These are phyloP conservation scores for Fraxinus americana DNA, from an alignment of 257 asterid species.

Conservation along the genomic window DNA sequence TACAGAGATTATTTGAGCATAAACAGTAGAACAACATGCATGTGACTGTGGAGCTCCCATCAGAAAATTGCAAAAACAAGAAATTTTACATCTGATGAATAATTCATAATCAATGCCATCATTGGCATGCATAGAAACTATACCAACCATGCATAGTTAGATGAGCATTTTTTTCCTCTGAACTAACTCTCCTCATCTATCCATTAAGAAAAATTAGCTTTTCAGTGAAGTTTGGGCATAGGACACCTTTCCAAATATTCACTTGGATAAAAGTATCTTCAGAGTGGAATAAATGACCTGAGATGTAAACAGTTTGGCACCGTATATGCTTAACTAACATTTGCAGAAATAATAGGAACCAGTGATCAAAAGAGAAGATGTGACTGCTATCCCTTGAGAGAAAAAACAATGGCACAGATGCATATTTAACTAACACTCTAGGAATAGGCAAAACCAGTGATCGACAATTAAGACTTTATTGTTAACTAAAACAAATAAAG, in stretches of 20 bases:
- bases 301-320: background rate
- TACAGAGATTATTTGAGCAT: too few species aligned
- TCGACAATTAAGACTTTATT: conserved; percentile 8
- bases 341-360: conserved; percentile 6
- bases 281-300: conserved; percentile 16
- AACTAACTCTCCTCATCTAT: too few species aligned
- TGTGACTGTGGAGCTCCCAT: too few species aligned
- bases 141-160: background rate
- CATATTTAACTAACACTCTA: conserved; percentile 9
- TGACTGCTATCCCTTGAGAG: too few species aligned
- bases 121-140: background rate
- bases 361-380: background rate
- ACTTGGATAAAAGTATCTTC: background rate
- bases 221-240: background rate
- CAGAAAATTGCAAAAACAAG: too few species aligned
- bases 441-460: conserved; percentile 10
- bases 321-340: conserved; percentile 16
- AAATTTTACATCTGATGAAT: background rate
- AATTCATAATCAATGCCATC: background rate
- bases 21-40: too few species aligned
- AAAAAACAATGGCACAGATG: background rate
- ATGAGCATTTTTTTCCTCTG: background rate
- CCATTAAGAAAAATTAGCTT: too few species aligned
- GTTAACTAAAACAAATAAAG: too few species aligned
- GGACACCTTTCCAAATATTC: conserved; percentile 7